Conservation (phyloP, 2,329 filamentous ascomycete species). For the Pseudocercospora macadamiae region DNA sequence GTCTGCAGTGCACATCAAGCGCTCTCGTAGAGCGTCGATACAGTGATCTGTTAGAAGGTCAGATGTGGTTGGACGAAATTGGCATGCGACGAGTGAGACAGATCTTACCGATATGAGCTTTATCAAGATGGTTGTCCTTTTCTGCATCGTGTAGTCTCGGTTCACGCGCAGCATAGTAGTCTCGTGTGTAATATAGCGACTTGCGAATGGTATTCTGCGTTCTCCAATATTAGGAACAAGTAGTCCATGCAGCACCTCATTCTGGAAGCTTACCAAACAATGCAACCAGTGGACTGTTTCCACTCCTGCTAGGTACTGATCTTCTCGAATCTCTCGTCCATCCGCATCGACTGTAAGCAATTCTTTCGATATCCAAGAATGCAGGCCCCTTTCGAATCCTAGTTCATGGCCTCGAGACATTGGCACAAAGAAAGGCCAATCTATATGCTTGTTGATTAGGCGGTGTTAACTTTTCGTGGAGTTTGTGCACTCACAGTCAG, state of each 20-base stretch:
- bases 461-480: not conserved
- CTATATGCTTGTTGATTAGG: not conserved
- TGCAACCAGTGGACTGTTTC: not conserved
- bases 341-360: not conserved
- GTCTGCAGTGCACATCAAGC: constrained; percentile 12
- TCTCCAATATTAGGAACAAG: too few species aligned
- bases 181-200: not conserved
- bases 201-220: not conserved
- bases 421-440: not conserved
- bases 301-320: not conserved
- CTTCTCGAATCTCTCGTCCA: not conserved
- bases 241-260: too few species aligned
- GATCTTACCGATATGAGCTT: not conserved
- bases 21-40: constrained; percentile 13
- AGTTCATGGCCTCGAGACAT: not conserved
- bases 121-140: not conserved
- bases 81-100: too few species aligned
- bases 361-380: not conserved
- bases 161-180: not conserved
- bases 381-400: not conserved
- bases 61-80: too few species aligned
- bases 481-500: not conserved
- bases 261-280: too few species aligned
- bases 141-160: not conserved
- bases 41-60: constrained; percentile 15